These are phyloP conservation scores for Lactarius indigo DNA, from an alignment of 768 basidiomycete genomes.

Conservation along the genomic window DNA sequence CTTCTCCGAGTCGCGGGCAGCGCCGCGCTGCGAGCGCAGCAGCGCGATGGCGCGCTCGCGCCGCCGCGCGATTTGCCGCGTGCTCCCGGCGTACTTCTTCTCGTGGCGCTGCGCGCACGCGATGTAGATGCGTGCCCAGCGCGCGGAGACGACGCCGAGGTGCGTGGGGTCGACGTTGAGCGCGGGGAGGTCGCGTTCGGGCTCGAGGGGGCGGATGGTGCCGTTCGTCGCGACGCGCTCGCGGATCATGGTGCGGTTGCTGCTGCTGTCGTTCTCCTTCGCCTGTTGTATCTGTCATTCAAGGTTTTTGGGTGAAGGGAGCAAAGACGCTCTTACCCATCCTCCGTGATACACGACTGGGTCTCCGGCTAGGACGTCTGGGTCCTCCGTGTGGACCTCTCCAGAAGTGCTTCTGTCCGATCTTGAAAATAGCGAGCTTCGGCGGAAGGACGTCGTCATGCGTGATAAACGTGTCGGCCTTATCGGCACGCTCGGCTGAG, in stretches of 20 bases:
- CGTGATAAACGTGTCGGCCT: background rate
- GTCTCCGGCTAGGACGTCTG: slow-evolving; percentile 52
- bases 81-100: slow-evolving; percentile 57
- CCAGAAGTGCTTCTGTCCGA: background rate
- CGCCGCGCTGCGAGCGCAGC: background rate
- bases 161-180: slow-evolving; percentile 59
- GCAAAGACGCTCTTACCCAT: slow-evolving; percentile 38
- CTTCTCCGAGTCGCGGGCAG: background rate
- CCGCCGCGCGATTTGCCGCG: slow-evolving; percentile 56
- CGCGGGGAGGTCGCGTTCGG: slow-evolving; percentile 60
- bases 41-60: slow-evolving; percentile 57
- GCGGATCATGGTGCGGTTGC: slow-evolving; percentile 63
- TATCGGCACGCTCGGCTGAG: background rate
- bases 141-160: slow-evolving; percentile 75
- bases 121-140: slow-evolving; percentile 67
- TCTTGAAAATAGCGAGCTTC: background rate
- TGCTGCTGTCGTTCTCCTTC: slow-evolving; percentile 39
- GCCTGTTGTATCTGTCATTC: background rate
- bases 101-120: slow-evolving; percentile 59
- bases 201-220: slow-evolving; percentile 71
- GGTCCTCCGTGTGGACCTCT: slow-evolving; percentile 17
- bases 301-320: background rate
- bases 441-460: background rate
- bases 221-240: slow-evolving; percentile 85
- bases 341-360: slow-evolving; percentile 49